Base-by-base conservation (phyloP, 352 stramenopile species). In the Hyaloperonospora brassicae region DNA sequence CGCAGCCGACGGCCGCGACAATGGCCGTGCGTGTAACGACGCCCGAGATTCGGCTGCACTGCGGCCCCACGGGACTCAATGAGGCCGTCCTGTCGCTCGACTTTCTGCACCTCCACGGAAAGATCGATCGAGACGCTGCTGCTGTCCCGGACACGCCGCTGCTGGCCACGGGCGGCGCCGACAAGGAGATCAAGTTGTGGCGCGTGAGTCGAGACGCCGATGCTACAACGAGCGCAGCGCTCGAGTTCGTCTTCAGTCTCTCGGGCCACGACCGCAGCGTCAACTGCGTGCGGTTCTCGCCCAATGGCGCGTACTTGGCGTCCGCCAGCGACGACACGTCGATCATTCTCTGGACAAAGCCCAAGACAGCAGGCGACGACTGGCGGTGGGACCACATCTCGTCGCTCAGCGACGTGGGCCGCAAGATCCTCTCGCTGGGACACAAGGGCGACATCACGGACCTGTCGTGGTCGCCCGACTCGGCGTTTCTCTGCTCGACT, bases 381-480 rank as follows among this genome's bases (percentile, higher is more conserved):
- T 91, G 83, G 81, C 61, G 70, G 23, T 95, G 81, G 85, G 72
- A 84, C 64, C 77, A 59, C 24, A 87, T 91, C 65, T 67, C 70
- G 52, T 89, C 74, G 23, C 79, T 89, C 45, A 90, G 80, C 51
- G 82, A 92, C 52, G 72, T 96, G 43, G 72, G 76, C 27, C 80
- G 83, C 51, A 83, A 62, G 25, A 75, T 93, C 47, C 67, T 95
- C 24, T 68, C 76, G 5, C 83, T 82, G 27, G 86, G 81, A 11
- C 84, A 93, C 71, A 92, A 91, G 62, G 84, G 84, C 14, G 88
- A 96, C 59, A 95, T 97, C 64, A 96, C 89, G 23, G 87, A 97
- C 66, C 62, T 98, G 11, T 81, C 84, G 7, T 98, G 95, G 95
- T 96, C 80, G 25, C 70, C 84, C 0, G 87, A 97, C 70, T 97